Percentiles rank a stretch among this genome's conserved stretches.
Conservation (phyloP, 805 yeast species). For the Yarrowia porcina region DNA sequence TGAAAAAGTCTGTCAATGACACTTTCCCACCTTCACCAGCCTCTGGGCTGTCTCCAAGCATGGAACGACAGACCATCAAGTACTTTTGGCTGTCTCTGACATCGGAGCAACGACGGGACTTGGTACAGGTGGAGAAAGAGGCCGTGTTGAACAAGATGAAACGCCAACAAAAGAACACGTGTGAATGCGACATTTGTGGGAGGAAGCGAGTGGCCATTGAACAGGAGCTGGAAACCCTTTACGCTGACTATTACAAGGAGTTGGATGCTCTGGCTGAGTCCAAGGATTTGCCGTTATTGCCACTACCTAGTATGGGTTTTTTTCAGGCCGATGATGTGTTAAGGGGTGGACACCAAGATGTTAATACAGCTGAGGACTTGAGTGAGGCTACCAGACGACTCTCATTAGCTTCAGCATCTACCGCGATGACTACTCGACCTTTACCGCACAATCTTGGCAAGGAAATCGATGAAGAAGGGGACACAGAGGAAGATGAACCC, state of each 20-base stretch:
- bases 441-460: neutral
- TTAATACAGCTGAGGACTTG: neutral
- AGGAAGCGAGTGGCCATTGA: constrained; percentile 68
- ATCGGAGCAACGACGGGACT: constrained; percentile 55
- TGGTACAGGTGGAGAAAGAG: constrained; percentile 64
- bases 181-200: constrained; percentile 78
- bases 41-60: constrained; percentile 46
- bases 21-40: constrained; percentile 4
- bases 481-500: constrained; percentile 29
- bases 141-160: constrained; percentile 64
- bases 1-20: neutral
- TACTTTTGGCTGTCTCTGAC: constrained; percentile 65
- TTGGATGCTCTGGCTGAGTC: constrained; percentile 36
- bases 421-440: neutral
- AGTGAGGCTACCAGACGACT: neutral
- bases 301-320: neutral
- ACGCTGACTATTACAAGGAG: constrained; percentile 62
- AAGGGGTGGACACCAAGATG: neutral
- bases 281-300: neutral
- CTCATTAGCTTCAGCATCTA: neutral
- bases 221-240: constrained; percentile 69
- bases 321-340: neutral
- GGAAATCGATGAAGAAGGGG: constrained; percentile 29
- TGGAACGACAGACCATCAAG: constrained; percentile 52
- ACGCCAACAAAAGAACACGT: constrained; percentile 54